A percentile compares a stretch with the other conserved stretches of the same genome.
Evolutionary conservation across 306 rosid genomes (phyloP).

Genomic region (Casuarina glauca): DNA sequence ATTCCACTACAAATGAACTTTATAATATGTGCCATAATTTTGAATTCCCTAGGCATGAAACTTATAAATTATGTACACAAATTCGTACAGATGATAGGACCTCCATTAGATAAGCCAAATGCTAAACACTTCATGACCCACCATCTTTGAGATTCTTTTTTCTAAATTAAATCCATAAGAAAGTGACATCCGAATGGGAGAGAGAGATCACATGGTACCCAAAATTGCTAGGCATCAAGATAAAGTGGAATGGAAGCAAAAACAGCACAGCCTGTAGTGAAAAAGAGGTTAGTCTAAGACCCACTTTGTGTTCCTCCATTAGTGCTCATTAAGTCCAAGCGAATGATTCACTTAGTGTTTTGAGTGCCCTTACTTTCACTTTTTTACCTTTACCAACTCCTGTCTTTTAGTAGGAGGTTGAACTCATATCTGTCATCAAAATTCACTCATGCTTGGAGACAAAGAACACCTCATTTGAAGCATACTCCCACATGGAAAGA

Average conservation of each 20-base stretch:
- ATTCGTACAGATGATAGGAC: background rate
- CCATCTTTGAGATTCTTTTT: background rate
- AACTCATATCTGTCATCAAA: background rate
- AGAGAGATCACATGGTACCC: constrained; percentile 1
- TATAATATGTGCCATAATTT: background rate
- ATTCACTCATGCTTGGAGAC: constrained; percentile 5
- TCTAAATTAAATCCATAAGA: background rate
- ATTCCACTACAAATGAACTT: background rate
- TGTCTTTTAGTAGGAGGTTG: background rate
- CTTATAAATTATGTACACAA: background rate
- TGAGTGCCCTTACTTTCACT: constrained; percentile 3
- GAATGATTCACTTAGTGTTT: background rate
- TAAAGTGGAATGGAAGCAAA: constrained; percentile 14
- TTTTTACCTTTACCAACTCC: background rate
- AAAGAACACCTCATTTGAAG: background rate
- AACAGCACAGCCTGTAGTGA: constrained; percentile 19
- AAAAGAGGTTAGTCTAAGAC: constrained; percentile 2
- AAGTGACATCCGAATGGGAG: background rate
- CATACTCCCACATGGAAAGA: background rate
- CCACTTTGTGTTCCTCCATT: constrained; percentile 12
- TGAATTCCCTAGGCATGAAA: background rate
- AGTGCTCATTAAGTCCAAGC: background rate
- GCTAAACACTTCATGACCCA: background rate
- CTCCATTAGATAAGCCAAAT: background rate
- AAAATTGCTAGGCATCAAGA: constrained; percentile 17